Conservation (phyloP, 371 early-diverging fungal genomes). For the Sporodiniella umbellata region DNA sequence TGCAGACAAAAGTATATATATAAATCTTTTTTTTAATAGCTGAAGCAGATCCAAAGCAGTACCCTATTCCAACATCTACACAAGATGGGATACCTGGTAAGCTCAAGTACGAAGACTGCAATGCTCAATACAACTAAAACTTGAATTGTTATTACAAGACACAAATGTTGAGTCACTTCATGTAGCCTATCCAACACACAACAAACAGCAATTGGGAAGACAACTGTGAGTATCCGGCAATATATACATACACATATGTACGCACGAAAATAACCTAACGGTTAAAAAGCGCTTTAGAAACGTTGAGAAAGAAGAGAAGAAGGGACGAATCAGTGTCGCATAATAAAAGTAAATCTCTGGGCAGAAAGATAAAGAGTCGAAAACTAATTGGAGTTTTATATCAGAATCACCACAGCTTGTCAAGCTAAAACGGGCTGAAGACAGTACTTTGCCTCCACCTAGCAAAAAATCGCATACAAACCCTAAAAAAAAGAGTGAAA, state of each 20-base stretch:
- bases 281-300: slow-evolving; percentile 15
- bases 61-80: not conserved
- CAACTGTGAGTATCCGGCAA: slow-evolving; percentile 21
- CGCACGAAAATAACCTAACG: not conserved
- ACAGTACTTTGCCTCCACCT: slow-evolving; percentile 9
- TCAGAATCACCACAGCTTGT: slow-evolving; percentile 23
- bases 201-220: slow-evolving; percentile 15
- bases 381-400: no score
- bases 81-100: slow-evolving; percentile 7
- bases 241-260: no score
- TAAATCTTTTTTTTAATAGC: not conserved
- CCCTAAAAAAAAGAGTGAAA: slow-evolving; percentile 17
- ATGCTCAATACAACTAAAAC: not conserved
- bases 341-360: slow-evolving; percentile 14
- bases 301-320: slow-evolving; percentile 17
- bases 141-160: not conserved
- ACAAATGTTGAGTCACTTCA: not conserved
- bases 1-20: not conserved
- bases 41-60: slow-evolving; percentile 3
- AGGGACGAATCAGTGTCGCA: slow-evolving; percentile 12
- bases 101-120: not conserved
- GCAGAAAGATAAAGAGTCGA: no score
- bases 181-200: slow-evolving; percentile 9
- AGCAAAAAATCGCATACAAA: slow-evolving; percentile 17
- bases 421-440: slow-evolving; percentile 27